These are phyloP conservation scores for Tolypocladium paradoxum DNA, from an alignment of 2,329 filamentous ascomycete species.

Conservation along the genomic window DNA sequence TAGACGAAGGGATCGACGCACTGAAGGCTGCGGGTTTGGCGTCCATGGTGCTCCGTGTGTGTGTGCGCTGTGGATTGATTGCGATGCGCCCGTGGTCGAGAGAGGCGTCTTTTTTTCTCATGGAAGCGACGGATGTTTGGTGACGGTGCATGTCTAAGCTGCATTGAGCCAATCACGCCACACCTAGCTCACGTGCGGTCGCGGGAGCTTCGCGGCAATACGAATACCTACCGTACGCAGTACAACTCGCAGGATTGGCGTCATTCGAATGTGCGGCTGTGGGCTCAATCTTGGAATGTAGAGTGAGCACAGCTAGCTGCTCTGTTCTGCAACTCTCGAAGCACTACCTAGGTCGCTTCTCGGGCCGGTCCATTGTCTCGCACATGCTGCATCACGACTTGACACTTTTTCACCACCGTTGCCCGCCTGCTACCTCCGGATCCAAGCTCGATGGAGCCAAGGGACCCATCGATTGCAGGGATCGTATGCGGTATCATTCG, in stretches of 20 bases:
- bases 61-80: background rate
- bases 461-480: background rate
- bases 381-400: background rate
- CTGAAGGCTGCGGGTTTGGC: constrained; percentile 16
- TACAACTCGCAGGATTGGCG: background rate
- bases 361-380: background rate
- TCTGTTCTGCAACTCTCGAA: no score
- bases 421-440: background rate
- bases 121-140: no score
- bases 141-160: background rate
- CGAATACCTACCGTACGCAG: no score
- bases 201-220: constrained; percentile 10
- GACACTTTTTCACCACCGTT: background rate
- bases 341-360: no score
- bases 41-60: constrained; percentile 18
- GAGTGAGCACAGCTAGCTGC: no score
- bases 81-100: background rate
- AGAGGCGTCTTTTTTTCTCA: constrained; percentile 9
- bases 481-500: background rate
- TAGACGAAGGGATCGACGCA: constrained; percentile 8
- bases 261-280: background rate
- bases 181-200: constrained; percentile 15
- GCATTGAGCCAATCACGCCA: background rate
- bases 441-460: background rate
- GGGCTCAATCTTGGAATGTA: no score